phyloP scores from a whole-genome alignment of 2,329 filamentous ascomycete genomes.

The Apiospora marii region DNA sequence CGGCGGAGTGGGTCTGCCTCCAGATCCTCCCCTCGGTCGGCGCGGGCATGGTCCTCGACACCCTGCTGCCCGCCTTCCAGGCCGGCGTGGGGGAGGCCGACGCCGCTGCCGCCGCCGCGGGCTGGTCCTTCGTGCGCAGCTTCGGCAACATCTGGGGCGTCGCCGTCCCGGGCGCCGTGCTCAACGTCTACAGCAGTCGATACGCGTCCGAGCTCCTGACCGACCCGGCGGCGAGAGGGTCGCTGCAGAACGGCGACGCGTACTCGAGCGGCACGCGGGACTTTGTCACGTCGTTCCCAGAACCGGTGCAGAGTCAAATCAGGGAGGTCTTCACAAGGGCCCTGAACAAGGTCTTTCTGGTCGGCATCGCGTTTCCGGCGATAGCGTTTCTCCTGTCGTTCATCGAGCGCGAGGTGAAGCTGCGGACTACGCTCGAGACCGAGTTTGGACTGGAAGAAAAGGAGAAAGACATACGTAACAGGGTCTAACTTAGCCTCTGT shows the following conservation, averaged over 20 bases:
- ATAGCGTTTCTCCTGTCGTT: not conserved
- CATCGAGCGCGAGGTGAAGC: not conserved
- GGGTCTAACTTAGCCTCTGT: too few relatives aligned
- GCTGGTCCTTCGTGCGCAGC: slow-evolving; percentile 49
- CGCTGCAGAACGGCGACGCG: not conserved
- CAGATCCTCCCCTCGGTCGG: slow-evolving; percentile 47
- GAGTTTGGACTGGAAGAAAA: not conserved
- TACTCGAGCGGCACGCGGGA: not conserved
- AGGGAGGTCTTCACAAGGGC: not conserved
- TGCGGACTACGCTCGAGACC: not conserved
- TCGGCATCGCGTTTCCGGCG: not conserved
- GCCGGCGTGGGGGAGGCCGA: slow-evolving; percentile 42
- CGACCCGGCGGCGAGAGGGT: not conserved
- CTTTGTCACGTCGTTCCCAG: not conserved
- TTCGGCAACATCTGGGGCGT: slow-evolving; percentile 53
- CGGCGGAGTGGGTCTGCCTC: slow-evolving; percentile 45
- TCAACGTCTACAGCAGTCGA: slow-evolving; percentile 35
- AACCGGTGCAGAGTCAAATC: not conserved
- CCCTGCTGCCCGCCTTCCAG: slow-evolving; percentile 49
- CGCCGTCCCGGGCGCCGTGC: slow-evolving; percentile 48
- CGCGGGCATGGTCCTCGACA: slow-evolving; percentile 45
- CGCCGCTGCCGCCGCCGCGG: slow-evolving; percentile 40
- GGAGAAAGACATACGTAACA: not conserved
- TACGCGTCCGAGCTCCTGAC: slow-evolving; percentile 13
- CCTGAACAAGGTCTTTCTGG: not conserved